Evolutionary conservation across 768 basidiomycete genomes (phyloP).

Genomic region (Cystobasidium tubakii): DNA sequence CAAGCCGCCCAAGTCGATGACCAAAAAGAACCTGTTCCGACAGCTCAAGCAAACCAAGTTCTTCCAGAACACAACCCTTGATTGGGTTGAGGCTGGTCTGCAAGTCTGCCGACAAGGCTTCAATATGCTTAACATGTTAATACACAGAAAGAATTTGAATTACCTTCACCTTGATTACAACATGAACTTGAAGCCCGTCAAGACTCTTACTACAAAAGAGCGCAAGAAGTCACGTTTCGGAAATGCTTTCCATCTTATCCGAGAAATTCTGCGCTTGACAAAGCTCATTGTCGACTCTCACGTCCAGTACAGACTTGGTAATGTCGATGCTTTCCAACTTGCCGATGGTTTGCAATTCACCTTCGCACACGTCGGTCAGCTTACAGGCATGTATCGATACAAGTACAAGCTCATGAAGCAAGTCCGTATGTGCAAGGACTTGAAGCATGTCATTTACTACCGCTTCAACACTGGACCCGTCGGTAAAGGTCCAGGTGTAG

Average conservation of each 20-base stretch:
- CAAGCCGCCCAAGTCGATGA: slow-evolving; percentile 88
- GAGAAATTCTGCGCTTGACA: slow-evolving; percentile 93
- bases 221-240: slow-evolving; percentile 99
- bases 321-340: slow-evolving; percentile 97
- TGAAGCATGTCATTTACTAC: slow-evolving; percentile 79
- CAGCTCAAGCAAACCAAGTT: slow-evolving; percentile 86
- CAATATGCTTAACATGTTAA: slow-evolving; percentile 97
- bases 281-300: slow-evolving; percentile 98
- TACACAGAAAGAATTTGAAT: slow-evolving; percentile 78
- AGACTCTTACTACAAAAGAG: slow-evolving; percentile 96
- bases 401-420: slow-evolving; percentile 99
- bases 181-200: slow-evolving; percentile 91
- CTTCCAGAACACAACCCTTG: slow-evolving; percentile 94
- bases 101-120: slow-evolving; percentile 98
- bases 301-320: slow-evolving; percentile 95
- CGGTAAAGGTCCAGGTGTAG: slow-evolving; percentile 96
- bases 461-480: slow-evolving; percentile 99
- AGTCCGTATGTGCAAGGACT: slow-evolving; percentile 98
- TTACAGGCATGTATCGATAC: slow-evolving; percentile 99
- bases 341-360: slow-evolving; percentile 98
- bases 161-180: slow-evolving; percentile 96
- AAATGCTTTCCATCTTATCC: slow-evolving; percentile 96
- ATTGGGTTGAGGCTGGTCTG: slow-evolving; percentile 98
- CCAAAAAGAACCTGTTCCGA: slow-evolving; percentile 93
- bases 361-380: slow-evolving; percentile 90